phyloP scores from a whole-genome alignment of 345 rosid genomes.

The Salix arbutifolia region DNA sequence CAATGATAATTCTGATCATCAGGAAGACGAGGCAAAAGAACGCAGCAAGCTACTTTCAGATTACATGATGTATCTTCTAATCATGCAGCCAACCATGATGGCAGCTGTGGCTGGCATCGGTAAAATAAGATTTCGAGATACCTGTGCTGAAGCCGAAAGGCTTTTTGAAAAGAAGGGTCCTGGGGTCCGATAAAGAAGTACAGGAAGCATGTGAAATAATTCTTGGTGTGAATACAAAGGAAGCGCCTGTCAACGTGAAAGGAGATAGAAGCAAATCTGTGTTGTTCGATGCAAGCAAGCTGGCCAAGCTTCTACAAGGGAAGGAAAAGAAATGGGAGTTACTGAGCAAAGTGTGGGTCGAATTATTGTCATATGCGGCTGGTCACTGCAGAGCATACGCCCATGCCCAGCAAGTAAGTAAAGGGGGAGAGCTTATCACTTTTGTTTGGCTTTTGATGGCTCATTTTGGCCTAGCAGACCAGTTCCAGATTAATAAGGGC shows the following conservation, averaged over 20 bases:
- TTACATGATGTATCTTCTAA: constrained; percentile 57
- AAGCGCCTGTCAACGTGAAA: constrained; percentile 38
- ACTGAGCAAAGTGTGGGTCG: constrained; percentile 60
- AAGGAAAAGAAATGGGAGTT: constrained; percentile 49
- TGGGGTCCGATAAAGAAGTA: neutral
- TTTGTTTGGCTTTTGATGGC: constrained; percentile 73
- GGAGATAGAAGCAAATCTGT: constrained; percentile 65
- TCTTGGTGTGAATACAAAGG: constrained; percentile 23
- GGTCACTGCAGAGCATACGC: constrained; percentile 46
- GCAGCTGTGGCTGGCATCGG: constrained; percentile 48
- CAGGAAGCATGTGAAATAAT: constrained; percentile 21
- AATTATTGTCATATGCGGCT: constrained; percentile 51
- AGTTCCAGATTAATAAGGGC: constrained; percentile 44
- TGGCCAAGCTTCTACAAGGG: constrained; percentile 43
- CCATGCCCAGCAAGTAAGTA: constrained; percentile 57
- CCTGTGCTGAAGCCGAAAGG: constrained; percentile 38
- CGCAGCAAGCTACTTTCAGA: constrained; percentile 48
- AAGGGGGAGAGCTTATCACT: constrained; percentile 62
- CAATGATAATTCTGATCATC: neutral
- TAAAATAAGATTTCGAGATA: constrained; percentile 47
- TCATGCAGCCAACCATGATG: constrained; percentile 46
- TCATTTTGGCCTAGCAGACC: constrained; percentile 57
- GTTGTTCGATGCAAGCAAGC: constrained; percentile 50
- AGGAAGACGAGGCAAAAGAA: constrained; percentile 1
- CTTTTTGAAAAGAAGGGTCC: constrained; percentile 32